Conservation (phyloP, 495 filamentous ascomycete species). For the Neurospora sp. region DNA sequence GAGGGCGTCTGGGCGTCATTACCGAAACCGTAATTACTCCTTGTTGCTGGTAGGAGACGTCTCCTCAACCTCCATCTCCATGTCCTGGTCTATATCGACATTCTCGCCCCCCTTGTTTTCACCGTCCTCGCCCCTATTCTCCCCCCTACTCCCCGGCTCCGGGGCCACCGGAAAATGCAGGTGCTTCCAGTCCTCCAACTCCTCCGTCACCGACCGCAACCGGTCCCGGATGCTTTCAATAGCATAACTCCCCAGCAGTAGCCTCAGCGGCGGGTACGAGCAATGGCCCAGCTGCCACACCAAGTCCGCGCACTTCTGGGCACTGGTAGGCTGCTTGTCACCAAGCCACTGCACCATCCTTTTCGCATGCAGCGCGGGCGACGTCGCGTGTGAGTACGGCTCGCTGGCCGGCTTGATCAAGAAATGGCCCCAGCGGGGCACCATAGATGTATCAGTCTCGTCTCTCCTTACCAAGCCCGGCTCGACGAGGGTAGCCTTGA, state of each 20-base stretch:
- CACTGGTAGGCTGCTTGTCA: constrained; percentile 83
- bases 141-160: constrained; percentile 3
- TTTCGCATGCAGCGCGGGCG: constrained; percentile 80
- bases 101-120: neutral
- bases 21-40: neutral
- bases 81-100: neutral
- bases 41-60: neutral
- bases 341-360: constrained; percentile 94
- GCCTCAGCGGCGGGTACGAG: constrained; percentile 71
- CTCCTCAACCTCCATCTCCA: neutral
- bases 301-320: constrained; percentile 87
- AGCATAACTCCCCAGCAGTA: constrained; percentile 84
- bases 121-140: neutral
- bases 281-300: constrained; percentile 96
- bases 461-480: constrained; percentile 81
- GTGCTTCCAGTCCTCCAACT: constrained; percentile 87
- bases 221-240: constrained; percentile 92
- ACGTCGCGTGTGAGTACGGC: constrained; percentile 64
- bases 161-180: constrained; percentile 48
- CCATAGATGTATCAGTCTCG: constrained; percentile 37
- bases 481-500: constrained; percentile 87
- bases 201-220: constrained; percentile 81
- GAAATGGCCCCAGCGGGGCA: constrained; percentile 84
- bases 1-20: neutral
- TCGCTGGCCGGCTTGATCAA: constrained; percentile 75